Percentiles rank a stretch among this genome's conserved stretches.
phyloP scores from a whole-genome alignment of 1,284 basidiomycete genomes.

The Rhizoctonia solani region DNA sequence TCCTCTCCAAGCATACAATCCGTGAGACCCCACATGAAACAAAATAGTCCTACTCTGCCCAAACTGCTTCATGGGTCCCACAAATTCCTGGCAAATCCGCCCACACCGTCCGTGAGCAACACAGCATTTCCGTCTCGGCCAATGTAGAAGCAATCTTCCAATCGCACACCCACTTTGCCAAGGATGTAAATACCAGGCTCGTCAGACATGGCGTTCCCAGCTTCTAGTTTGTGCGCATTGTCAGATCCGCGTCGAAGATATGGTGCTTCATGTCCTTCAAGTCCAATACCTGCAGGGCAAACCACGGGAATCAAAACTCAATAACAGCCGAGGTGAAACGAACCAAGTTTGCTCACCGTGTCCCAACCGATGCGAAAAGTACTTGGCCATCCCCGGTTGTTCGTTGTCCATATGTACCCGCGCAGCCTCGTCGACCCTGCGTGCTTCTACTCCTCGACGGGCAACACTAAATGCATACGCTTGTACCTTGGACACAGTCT shows the following conservation, averaged over 20 bases:
- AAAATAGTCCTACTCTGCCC: neutral
- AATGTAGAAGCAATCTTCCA: slow-evolving; percentile 84
- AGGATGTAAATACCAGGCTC: slow-evolving; percentile 86
- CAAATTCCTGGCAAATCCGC: slow-evolving; percentile 59
- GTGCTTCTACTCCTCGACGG: slow-evolving; percentile 55
- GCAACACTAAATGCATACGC: slow-evolving; percentile 57
- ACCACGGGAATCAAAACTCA: slow-evolving; percentile 23
- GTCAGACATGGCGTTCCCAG: slow-evolving; percentile 77
- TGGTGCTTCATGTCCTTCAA: slow-evolving; percentile 80
- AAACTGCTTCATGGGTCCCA: slow-evolving; percentile 47
- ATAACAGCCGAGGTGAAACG: neutral
- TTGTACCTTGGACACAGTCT: slow-evolving; percentile 69
- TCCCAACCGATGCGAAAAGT: slow-evolving; percentile 82
- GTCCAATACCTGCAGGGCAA: slow-evolving; percentile 65
- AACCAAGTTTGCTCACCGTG: slow-evolving; percentile 56
- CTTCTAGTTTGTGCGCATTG: slow-evolving; percentile 53
- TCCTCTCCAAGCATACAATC: neutral
- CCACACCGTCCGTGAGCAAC: slow-evolving; percentile 64
- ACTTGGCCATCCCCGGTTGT: slow-evolving; percentile 54
- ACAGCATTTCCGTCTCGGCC: slow-evolving; percentile 56
- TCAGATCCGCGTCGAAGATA: slow-evolving; percentile 73
- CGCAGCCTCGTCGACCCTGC: slow-evolving; percentile 68
- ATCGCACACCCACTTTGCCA: slow-evolving; percentile 72
- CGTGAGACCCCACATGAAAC: neutral
- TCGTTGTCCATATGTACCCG: slow-evolving; percentile 53